These are phyloP conservation scores for Dothidotthia symphoricarpi DNA, from an alignment of 2,329 filamentous ascomycete species.

Conservation along the genomic window DNA sequence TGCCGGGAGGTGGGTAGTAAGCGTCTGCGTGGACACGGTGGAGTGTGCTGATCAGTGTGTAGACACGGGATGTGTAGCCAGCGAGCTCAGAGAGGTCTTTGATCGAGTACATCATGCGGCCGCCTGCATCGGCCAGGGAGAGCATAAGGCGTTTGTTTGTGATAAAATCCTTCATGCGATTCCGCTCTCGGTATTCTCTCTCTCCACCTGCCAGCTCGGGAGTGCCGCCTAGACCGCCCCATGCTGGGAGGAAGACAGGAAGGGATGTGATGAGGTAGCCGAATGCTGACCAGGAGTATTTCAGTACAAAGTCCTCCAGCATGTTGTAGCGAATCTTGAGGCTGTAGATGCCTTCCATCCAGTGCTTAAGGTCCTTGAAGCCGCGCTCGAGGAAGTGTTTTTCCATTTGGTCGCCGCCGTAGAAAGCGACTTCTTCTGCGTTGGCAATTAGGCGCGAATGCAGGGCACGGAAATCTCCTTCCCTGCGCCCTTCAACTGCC, in stretches of 20 bases:
- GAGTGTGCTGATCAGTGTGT: slow-evolving; percentile 90
- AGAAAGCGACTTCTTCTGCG: slow-evolving; percentile 96
- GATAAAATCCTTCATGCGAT: slow-evolving; percentile 97
- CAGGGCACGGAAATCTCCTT: slow-evolving; percentile 89
- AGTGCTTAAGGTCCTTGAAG: slow-evolving; percentile 87
- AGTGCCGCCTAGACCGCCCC: slow-evolving; percentile 79
- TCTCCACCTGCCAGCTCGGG: slow-evolving; percentile 58
- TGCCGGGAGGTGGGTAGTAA: slow-evolving; percentile 69
- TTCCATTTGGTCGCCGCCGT: slow-evolving; percentile 92
- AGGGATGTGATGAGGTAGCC: slow-evolving; percentile 91
- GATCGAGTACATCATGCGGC: slow-evolving; percentile 99
- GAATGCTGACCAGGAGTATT: slow-evolving; percentile 98
- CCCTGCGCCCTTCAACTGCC: slow-evolving; percentile 89
- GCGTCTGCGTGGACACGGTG: slow-evolving; percentile 90
- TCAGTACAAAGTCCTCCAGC: slow-evolving; percentile 94
- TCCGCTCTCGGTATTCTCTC: slow-evolving; percentile 66
- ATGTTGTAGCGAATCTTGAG: slow-evolving; percentile 98
- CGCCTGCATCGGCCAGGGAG: slow-evolving; percentile 91
- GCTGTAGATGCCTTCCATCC: slow-evolving; percentile 98
- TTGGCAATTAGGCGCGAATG: slow-evolving; percentile 94
- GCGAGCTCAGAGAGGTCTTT: slow-evolving; percentile 96
- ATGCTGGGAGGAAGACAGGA: slow-evolving; percentile 89
- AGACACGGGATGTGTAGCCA: slow-evolving; percentile 93
- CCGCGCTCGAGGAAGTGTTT: slow-evolving; percentile 88
- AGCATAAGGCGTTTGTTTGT: slow-evolving; percentile 99